These are phyloP conservation scores for Chlorella sp. DNA, from an alignment of 139 green algal species.

Conservation along the genomic window DNA sequence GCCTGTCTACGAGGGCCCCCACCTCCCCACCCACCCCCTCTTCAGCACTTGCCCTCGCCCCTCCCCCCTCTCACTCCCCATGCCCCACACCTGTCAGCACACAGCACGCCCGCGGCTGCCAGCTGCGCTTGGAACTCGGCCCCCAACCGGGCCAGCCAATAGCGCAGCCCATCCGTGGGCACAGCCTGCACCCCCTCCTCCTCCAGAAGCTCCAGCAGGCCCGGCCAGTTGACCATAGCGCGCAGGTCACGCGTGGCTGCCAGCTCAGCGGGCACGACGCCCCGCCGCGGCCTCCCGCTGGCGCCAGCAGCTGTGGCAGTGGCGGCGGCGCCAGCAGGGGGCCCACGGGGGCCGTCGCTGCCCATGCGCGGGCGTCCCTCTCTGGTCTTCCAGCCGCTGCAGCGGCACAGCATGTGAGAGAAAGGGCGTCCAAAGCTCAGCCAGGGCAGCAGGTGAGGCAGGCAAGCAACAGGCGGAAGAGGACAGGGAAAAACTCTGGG, in stretches of 20 bases:
- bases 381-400: conserved; percentile 27
- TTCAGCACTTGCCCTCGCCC: too few species aligned
- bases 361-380: conserved; percentile 24
- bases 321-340: neutral
- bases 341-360: neutral
- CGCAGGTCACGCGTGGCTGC: conserved; percentile 21
- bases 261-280: conserved; percentile 10
- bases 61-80: too few species aligned
- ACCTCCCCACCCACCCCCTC: too few species aligned
- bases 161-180: conserved; percentile 26
- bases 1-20: too few species aligned
- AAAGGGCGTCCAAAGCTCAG: too few species aligned
- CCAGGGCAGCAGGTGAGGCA: too few species aligned
- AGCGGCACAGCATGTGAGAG: neutral
- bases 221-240: conserved; percentile 33
- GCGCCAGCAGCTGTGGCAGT: neutral
- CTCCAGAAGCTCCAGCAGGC: conserved; percentile 35
- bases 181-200: conserved; percentile 17
- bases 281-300: neutral
- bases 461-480: neutral
- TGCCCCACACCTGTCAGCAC: neutral
- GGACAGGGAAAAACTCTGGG: too few species aligned
- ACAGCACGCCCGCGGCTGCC: conserved; percentile 22
- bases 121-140: conserved; percentile 14
- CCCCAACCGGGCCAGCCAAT: conserved; percentile 30